phyloP scores from a whole-genome alignment of 345 rosid species.

The Crucihimalaya himalaica region DNA sequence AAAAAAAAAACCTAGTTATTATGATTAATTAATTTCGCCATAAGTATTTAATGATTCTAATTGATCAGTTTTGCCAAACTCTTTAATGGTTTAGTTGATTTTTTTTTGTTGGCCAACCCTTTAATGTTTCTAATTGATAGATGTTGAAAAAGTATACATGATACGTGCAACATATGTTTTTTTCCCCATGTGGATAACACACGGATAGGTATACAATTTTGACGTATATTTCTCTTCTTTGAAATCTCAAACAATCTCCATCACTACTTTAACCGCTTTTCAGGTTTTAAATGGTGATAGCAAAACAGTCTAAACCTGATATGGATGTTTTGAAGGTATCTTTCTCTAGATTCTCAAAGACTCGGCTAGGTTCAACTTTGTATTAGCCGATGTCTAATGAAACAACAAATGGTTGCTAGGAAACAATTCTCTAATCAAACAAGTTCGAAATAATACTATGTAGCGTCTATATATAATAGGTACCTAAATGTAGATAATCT shows the following conservation, averaged over 20 bases:
- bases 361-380: neutral
- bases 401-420: neutral
- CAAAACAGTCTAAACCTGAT: neutral
- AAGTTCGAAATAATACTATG: conserved; percentile 5
- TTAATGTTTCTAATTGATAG: neutral
- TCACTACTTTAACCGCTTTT: neutral
- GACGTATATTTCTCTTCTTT: neutral
- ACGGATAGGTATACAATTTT: neutral
- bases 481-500: neutral
- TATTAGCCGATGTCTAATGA: neutral
- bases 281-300: neutral
- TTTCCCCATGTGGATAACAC: neutral
- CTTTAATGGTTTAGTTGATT: conserved; percentile 13
- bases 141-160: conserved; percentile 5
- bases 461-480: neutral
- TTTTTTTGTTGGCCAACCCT: neutral
- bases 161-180: neutral
- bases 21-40: neutral
- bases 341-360: neutral
- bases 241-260: neutral
- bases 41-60: conserved; percentile 10
- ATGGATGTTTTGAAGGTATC: neutral
- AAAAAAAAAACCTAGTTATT: neutral
- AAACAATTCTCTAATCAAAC: neutral
- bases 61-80: conserved; percentile 7